phyloP scores from a whole-genome alignment of 176 grass and related monocot species.

The Elymus sibiricus region DNA sequence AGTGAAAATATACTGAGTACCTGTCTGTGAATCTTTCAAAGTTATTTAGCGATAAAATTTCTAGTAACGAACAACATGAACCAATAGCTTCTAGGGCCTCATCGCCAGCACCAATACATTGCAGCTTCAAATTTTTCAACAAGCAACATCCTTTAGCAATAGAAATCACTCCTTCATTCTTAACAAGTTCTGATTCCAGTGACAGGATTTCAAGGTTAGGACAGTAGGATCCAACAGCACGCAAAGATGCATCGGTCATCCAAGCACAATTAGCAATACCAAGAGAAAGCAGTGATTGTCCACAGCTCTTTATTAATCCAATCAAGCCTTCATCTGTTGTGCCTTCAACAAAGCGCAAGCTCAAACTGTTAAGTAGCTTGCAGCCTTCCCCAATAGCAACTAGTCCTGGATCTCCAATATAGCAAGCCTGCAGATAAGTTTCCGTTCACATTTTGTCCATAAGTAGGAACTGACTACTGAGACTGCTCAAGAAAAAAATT shows the following conservation, averaged over 20 bases:
- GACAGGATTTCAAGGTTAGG: conserved; percentile 52
- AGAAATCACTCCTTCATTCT: conserved; percentile 59
- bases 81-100: conserved; percentile 74
- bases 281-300: conserved; percentile 54
- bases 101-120: conserved; percentile 63
- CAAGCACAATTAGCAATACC: conserved; percentile 56
- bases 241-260: conserved; percentile 79
- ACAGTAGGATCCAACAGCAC: conserved; percentile 77
- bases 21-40: conserved; percentile 89
- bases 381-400: conserved; percentile 70
- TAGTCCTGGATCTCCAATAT: conserved; percentile 85
- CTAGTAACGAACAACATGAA: conserved; percentile 70
- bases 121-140: conserved; percentile 75
- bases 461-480: neutral
- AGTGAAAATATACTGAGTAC: conserved; percentile 28
- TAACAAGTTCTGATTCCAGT: conserved; percentile 58
- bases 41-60: conserved; percentile 63
- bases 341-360: conserved; percentile 60
- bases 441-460: neutral
- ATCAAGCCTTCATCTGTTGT: conserved; percentile 74
- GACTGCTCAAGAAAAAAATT: neutral
- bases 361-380: conserved; percentile 66
- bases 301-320: conserved; percentile 56
- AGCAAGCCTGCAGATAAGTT: conserved; percentile 66
- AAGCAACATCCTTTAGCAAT: conserved; percentile 64